Base-by-base conservation (phyloP, 257 asterid genomes). In the Euphrasia confusa region DNA sequence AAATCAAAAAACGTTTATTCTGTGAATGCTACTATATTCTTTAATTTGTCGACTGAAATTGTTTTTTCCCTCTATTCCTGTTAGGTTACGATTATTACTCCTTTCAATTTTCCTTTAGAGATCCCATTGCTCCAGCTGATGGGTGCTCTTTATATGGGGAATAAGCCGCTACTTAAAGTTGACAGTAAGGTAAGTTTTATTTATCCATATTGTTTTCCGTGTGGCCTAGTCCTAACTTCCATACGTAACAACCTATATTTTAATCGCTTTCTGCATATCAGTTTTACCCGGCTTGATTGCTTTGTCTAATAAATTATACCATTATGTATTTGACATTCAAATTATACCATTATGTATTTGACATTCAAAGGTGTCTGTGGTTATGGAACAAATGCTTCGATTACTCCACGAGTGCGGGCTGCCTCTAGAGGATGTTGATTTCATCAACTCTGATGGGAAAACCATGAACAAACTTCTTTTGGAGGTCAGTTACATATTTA, bases 71-170 rank as follows among this genome's bases (percentile, higher is more conserved):
- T 35, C 32, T 14, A 21, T 24, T 42, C 47, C 21, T 61, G 15
- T 54, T 47, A 89, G 99, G 99, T 89, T 71, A 80, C 94, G 5
- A 80, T 93, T 61, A 75, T 93, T 68, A 83, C 99, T 49, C 97
- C 99, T 50, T 93, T 89, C 85, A 93, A 89, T 74, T 93, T 89
- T 45, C 99, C 99, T 2, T 72, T 93, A 54, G 99, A 93, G 83
- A 93, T 93, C 78, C 99, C 99, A 3, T 64, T 89, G 73, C 97
- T 93, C 65, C 99, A 93, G 80, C 60, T 93, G 80, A 93, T 93
- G 99, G 97, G 97, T 57, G 97, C 99, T 0, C 91, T 93, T 30
- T 93, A 93, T 58, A 89, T 93, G 99, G 99, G 99, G 66, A 93
- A 93, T 80, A 93, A 93, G 76, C 97, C 97, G 3, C 79, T 93